Evolutionary conservation across 345 rosid genomes (phyloP).

Genomic region (Reutealis trisperma): DNA sequence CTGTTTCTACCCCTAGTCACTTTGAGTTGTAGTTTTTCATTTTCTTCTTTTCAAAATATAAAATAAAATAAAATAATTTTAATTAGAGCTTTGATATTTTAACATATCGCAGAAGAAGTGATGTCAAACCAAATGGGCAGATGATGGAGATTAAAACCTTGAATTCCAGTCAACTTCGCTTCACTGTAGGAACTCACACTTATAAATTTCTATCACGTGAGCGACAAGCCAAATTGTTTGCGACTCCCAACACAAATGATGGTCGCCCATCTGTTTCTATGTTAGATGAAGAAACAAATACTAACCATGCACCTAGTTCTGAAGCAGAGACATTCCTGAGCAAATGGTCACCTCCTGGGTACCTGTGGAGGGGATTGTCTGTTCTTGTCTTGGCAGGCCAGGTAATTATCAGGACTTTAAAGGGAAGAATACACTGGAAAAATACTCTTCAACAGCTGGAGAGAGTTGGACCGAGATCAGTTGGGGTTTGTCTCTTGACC

Average conservation of each 20-base stretch:
- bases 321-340: constrained; percentile 44
- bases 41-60: no score
- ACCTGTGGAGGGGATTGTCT: constrained; percentile 76
- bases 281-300: constrained; percentile 19
- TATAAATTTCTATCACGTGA: constrained; percentile 5
- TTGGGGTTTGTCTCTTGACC: constrained; percentile 85
- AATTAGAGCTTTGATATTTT: constrained; percentile 13
- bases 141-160: constrained; percentile 19
- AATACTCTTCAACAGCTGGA: constrained; percentile 79
- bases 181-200: constrained; percentile 15
- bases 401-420: constrained; percentile 53
- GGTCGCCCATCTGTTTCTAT: constrained; percentile 42
- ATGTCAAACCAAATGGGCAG: constrained; percentile 26
- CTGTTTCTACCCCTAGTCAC: not conserved
- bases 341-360: constrained; percentile 69
- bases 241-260: constrained; percentile 44
- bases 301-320: constrained; percentile 22
- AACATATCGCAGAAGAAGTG: constrained; percentile 36
- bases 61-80: not conserved
- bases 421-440: constrained; percentile 71
- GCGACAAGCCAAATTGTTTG: constrained; percentile 40
- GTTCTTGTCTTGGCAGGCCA: constrained; percentile 69
- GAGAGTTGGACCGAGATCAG: constrained; percentile 79
- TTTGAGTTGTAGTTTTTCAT: not conserved
- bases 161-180: constrained; percentile 27